phyloP scores from a whole-genome alignment of 768 basidiomycete genomes.

The Porphyrellus cyaneotinctus region DNA sequence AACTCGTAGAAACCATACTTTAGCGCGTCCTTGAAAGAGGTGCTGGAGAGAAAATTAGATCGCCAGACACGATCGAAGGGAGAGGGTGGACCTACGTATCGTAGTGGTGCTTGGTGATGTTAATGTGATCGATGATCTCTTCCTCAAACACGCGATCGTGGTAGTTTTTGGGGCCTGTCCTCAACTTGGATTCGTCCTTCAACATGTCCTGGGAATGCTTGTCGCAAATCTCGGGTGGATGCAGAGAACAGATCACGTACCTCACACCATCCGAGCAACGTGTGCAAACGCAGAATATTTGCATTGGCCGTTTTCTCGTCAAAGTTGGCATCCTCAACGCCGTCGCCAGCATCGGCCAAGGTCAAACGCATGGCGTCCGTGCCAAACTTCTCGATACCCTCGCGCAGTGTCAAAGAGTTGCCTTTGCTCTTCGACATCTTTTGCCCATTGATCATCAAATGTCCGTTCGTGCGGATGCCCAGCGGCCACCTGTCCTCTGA shows the following conservation, averaged over 20 bases:
- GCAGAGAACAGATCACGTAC: slow-evolving; percentile 39
- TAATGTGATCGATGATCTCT: slow-evolving; percentile 84
- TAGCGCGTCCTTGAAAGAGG: slow-evolving; percentile 92
- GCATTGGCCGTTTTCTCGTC: slow-evolving; percentile 98
- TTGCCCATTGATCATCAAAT: slow-evolving; percentile 94
- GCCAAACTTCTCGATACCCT: slow-evolving; percentile 91
- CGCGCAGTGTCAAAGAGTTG: slow-evolving; percentile 86
- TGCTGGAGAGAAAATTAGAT: slow-evolving; percentile 43
- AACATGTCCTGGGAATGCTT: slow-evolving; percentile 64
- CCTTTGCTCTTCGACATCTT: slow-evolving; percentile 99
- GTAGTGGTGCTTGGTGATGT: slow-evolving; percentile 75
- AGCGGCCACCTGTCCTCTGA: slow-evolving; percentile 81
- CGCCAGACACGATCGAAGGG: background rate
- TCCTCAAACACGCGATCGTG: slow-evolving; percentile 90
- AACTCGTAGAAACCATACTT: slow-evolving; percentile 96
- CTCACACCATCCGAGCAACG: slow-evolving; percentile 88
- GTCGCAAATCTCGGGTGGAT: background rate
- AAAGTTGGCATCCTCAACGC: slow-evolving; percentile 97
- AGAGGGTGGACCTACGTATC: slow-evolving; percentile 57
- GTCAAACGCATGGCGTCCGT: slow-evolving; percentile 91
- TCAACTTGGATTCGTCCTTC: slow-evolving; percentile 63
- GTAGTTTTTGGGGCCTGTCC: slow-evolving; percentile 69
- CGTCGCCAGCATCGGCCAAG: slow-evolving; percentile 95
- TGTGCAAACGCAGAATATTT: slow-evolving; percentile 89
- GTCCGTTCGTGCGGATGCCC: slow-evolving; percentile 93